Evolutionary conservation across 805 yeast genomes (phyloP).

Genomic region (Blastobotrys terrestris): DNA sequence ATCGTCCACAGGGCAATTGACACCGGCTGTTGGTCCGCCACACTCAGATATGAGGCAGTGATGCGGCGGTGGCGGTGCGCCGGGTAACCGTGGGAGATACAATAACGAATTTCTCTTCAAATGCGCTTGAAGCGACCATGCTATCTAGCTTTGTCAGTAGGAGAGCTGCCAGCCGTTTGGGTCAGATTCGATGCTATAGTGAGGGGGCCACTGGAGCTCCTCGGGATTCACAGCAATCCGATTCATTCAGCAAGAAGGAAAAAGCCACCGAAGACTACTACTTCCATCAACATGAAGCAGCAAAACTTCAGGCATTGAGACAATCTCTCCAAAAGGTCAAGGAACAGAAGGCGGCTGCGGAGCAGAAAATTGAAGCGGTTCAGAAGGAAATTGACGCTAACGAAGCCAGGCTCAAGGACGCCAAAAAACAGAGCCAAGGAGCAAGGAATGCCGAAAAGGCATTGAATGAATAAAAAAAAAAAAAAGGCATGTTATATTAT

Average conservation of each 20-base stretch:
- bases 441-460: background rate
- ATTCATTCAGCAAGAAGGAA: conserved; percentile 79
- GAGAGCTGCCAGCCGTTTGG: background rate
- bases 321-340: conserved; percentile 39
- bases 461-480: conserved; percentile 19
- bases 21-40: no score
- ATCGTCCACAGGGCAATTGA: no score
- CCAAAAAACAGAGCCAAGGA: background rate
- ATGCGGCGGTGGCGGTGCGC: no score
- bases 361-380: background rate
- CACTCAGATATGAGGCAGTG: no score
- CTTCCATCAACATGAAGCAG: conserved; percentile 85
- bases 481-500: conserved; percentile 42
- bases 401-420: background rate
- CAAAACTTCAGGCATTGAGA: conserved; percentile 69
- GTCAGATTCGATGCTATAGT: conserved; percentile 33
- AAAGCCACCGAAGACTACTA: conserved; percentile 83
- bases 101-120: no score
- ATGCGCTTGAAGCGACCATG: background rate
- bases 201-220: conserved; percentile 61
- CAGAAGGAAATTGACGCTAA: background rate
- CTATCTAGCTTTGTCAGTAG: background rate
- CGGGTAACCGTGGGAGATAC: no score
- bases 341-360: background rate
- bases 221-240: conserved; percentile 46